Base-by-base conservation (phyloP, 164 flowering plant genomes). In the Platanus orientalis region DNA sequence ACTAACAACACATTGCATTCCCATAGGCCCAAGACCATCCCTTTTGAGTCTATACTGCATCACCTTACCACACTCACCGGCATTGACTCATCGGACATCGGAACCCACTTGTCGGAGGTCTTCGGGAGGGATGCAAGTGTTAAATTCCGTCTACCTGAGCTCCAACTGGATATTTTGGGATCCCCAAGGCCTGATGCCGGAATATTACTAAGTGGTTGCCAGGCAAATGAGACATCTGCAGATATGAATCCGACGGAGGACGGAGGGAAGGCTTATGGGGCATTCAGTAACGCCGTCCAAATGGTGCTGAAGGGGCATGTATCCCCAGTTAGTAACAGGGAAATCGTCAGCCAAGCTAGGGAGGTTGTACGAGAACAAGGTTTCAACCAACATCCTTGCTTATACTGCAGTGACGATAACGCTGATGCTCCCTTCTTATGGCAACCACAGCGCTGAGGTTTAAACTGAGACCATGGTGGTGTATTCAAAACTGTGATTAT, bases 171-270 rank as follows among this genome's bases (percentile, higher is more conserved):
- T 20, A 0, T 32, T 21, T 29, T 54, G 1, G 62, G 58, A 9
- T 57, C 76, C 1, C 4, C 62, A 60, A 61, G 69, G 58, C 65
- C 74, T 1, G 97, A 88, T 52, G 76, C 72, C 2, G 97, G 92
- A 13, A 83, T 88, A 50, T 65, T 90, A 32, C 73, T 88, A 0
- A 90, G 95, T 44, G 95, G 90, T 54, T 90, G 97, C 69, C 90
- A 86, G 60, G 73, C 85, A 1, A 68, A 86, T 25, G 89, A 88
- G 76, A 81, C 83, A 2, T 84, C 88, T 0, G 92, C 85, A 0
- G 95, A 88, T 63, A 65, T 84, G 75, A 73, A 44, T 36, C 79
- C 82, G 1, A 20, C 1, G 1, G 34, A 2, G 2, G 68, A 54
- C 6, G 74, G 69, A 25, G 78, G 73, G 6, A 78, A 78, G 64